Base-by-base conservation (phyloP, 768 basidiomycete species). In the Mycena filopes region DNA sequence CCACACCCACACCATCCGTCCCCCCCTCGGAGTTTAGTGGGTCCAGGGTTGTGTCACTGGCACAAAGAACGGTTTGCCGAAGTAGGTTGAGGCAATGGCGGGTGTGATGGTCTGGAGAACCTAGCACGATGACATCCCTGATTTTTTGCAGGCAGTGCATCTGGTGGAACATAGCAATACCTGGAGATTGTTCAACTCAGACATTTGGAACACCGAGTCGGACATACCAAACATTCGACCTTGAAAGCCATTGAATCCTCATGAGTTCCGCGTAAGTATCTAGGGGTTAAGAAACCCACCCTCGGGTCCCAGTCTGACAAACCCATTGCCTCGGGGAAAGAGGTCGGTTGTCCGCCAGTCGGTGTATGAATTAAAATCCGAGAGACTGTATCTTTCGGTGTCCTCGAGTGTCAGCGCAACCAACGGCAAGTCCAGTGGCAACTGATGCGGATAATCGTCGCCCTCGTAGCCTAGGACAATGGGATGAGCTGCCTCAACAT, bases 51-150 rank as follows among this genome's bases (percentile, higher is more conserved):
- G 70, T 60, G 60, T 78, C 77, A 47, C 74, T 72, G 1, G 68
- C 65, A 61, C 78, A 79, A 31, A 79, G 62, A 12, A 76, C 68
- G 23, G 71, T 70, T 67, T 79, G 77, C 16, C 77, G 64, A 1
- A 79, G 53, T 26, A 78, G 74, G 57, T 77, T 74, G 42, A 78
- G 68, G 65, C 78, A 79, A 45, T 79, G 78, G n/a, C 71, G 65
- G 0, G 70, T 63, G 50, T 77, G 77, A 38, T 69, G 68, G n/a
- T 56, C 63, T 20, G 53, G 26, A 12, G 49, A 65, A 18, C 54
- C 59, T 28, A 67, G 65, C 26, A 72, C 66, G 46, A 76, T 68
- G 18, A 74, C 69, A 18, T 51, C 42, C 15, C 77, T 73, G 46
- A 79, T 60, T 26, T 62, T 57, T 63, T 74, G 70, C 12, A 79